A percentile compares a stretch with the other conserved stretches of the same genome.
Conservation (phyloP, 2,329 filamentous ascomycete species). For the Aureobasidium sp. region DNA sequence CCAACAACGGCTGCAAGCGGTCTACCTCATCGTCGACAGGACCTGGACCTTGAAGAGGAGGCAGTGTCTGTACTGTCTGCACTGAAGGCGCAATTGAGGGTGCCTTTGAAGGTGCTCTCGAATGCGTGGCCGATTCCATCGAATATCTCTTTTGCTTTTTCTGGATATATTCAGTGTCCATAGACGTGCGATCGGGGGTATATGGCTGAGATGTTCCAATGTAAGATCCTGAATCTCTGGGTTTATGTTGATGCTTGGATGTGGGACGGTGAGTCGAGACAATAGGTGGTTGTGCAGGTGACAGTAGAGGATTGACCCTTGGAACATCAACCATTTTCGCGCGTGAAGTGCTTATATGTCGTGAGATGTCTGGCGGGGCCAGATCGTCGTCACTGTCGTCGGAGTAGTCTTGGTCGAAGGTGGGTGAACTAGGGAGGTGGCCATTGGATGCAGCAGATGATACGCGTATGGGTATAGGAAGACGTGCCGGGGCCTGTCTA, state of each 20-base stretch:
- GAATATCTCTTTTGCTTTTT: neutral
- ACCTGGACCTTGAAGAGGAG: conserved; percentile 40
- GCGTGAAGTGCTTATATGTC: neutral
- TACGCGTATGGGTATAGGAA: neutral
- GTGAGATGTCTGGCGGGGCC: neutral
- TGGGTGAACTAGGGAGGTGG: neutral
- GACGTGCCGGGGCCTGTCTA: neutral
- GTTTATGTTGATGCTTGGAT: neutral
- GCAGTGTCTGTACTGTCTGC: conserved; percentile 24
- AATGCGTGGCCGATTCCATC: neutral
- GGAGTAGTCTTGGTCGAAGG: neutral
- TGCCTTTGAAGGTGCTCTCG: neutral
- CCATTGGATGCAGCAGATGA: neutral
- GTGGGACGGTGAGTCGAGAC: neutral
- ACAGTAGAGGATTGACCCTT: neutral
- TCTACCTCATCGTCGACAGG: conserved; percentile 34
- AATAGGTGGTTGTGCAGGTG: neutral
- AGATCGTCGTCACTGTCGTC: neutral
- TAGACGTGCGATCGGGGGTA: neutral
- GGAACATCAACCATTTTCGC: neutral
- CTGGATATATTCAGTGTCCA: neutral
- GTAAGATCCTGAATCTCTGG: conserved; percentile 6
- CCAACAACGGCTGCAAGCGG: conserved; percentile 41
- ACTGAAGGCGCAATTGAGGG: neutral
- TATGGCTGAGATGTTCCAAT: neutral